Conservation (phyloP, 1,284 basidiomycete genomes). For the Tylopilus sp. region DNA sequence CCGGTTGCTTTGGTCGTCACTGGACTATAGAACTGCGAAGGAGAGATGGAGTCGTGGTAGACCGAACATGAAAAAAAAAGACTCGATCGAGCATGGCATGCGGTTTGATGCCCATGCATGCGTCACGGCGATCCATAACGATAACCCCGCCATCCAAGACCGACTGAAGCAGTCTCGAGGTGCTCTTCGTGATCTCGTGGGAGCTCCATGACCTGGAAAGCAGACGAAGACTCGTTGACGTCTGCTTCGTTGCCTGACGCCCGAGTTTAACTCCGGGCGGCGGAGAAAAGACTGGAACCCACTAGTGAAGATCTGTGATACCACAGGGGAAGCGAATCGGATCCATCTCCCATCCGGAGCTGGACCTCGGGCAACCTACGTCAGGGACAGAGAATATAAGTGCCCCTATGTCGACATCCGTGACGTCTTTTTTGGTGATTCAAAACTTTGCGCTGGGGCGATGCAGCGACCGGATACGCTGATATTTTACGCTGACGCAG, state of each 20-base stretch:
- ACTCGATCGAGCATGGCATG: constrained; percentile 27
- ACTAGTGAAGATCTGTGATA: constrained; percentile 20
- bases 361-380: constrained; percentile 4
- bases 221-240: constrained; percentile 18
- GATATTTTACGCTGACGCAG: constrained; percentile 21
- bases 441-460: constrained; percentile 1
- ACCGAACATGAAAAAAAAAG: constrained; percentile 26
- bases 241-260: constrained; percentile 25
- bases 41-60: constrained; percentile 36
- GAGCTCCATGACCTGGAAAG: constrained; percentile 17
- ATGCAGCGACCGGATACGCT: constrained; percentile 22
- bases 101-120: constrained; percentile 32
- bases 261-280: constrained; percentile 13
- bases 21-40: constrained; percentile 33
- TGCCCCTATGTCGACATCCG: constrained; percentile 14
- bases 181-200: constrained; percentile 20
- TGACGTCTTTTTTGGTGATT: constrained; percentile 1
- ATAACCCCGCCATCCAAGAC: constrained; percentile 28
- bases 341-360: neutral
- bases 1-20: constrained; percentile 35
- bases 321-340: constrained; percentile 2
- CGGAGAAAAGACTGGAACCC: constrained; percentile 14
- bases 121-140: constrained; percentile 29
- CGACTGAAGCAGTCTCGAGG: constrained; percentile 20
- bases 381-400: constrained; percentile 12